These are phyloP conservation scores for Coemansia sp. DNA, from an alignment of 192 early-diverging fungal species.

Conservation along the genomic window DNA sequence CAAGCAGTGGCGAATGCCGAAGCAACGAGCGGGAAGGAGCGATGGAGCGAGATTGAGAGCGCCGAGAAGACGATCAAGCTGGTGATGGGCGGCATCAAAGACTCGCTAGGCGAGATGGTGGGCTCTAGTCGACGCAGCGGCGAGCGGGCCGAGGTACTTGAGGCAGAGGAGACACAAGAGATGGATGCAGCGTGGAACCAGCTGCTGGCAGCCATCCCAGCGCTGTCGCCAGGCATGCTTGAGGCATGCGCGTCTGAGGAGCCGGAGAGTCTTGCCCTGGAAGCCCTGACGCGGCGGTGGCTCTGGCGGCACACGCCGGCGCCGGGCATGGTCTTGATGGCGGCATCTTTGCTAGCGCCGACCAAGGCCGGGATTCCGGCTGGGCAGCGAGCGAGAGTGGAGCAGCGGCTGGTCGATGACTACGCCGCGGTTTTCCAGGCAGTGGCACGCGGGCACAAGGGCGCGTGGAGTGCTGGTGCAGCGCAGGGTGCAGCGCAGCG, in stretches of 20 bases:
- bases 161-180: slow-evolving; percentile 20
- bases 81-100: slow-evolving; percentile 39
- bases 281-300: slow-evolving; percentile 6
- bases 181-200: slow-evolving; percentile 43
- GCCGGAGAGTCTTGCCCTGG: neutral
- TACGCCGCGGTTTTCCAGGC: slow-evolving; percentile 9
- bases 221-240: slow-evolving; percentile 9
- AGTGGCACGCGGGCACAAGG: neutral
- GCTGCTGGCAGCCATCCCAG: slow-evolving; percentile 31
- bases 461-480: neutral
- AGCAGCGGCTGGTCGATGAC: slow-evolving; percentile 32
- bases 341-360: slow-evolving; percentile 34
- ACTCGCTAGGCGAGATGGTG: slow-evolving; percentile 11
- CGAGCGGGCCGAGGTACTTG: neutral
- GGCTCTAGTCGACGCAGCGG: neutral
- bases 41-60: slow-evolving; percentile 35
- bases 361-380: slow-evolving; percentile 20
- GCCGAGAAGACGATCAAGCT: slow-evolving; percentile 47
- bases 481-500: neutral
- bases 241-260: neutral
- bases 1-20: slow-evolving; percentile 10
- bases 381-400: slow-evolving; percentile 17
- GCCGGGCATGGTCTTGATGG: slow-evolving; percentile 37
- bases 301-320: slow-evolving; percentile 39
- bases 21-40: neutral